A percentile compares a stretch with the other conserved stretches of the same genome.
phyloP scores from a whole-genome alignment of 345 rosid genomes.

The rapeseed (Brassica napus) region Da-Ae NC_063440.1:14599501-14600000 shows the following conservation, averaged over 20 bases:
- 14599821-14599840: conserved; percentile 54
- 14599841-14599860: conserved; percentile 65
- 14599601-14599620: conserved; percentile 55
- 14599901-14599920: conserved; percentile 57
- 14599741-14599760: conserved; percentile 54
- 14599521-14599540: conserved; percentile 56
- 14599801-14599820: conserved; percentile 50
- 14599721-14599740: conserved; percentile 67
- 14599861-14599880: conserved; percentile 72
- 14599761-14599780: conserved; percentile 61
- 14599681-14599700: conserved; percentile 59
- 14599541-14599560: conserved; percentile 69
- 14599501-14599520: conserved; percentile 61
- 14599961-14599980: conserved; percentile 67
- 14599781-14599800: conserved; percentile 57
- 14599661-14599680: conserved; percentile 57
- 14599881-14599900: conserved; percentile 55
- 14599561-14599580: conserved; percentile 67
- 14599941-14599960: conserved; percentile 73
- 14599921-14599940: conserved; percentile 70
- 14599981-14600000: conserved; percentile 56
- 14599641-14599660: conserved; percentile 67
- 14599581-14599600: conserved; percentile 82
- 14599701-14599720: conserved; percentile 66
- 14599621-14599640: conserved; percentile 58